These are phyloP conservation scores for Capsicum baccatum DNA, from an alignment of 257 asterid species.

Conservation along the genomic window DNA sequence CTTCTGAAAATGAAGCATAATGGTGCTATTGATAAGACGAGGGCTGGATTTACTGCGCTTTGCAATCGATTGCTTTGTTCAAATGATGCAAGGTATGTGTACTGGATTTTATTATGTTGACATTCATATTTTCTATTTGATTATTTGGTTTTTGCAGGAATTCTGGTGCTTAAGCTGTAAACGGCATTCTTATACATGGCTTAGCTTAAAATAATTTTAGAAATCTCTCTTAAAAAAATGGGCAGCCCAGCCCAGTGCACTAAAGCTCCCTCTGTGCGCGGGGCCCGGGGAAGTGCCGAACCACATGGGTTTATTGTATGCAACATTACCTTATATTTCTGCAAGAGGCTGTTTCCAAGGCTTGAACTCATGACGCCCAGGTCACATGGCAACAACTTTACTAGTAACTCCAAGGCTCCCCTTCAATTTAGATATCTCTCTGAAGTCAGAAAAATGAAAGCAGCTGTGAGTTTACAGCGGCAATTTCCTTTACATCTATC, in stretches of 20 bases:
- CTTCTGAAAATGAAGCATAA: conserved; percentile 96
- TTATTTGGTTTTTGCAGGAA: neutral
- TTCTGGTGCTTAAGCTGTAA: conserved; percentile 5
- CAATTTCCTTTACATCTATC: neutral
- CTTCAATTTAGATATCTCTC: conserved; percentile 2
- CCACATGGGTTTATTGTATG: too few species aligned
- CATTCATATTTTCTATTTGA: neutral
- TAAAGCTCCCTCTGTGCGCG: too few species aligned
- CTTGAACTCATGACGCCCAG: too few species aligned
- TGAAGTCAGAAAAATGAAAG: conserved; percentile 7
- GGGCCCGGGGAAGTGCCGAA: too few species aligned
- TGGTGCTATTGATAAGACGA: conserved; percentile 97
- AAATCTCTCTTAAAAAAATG: neutral
- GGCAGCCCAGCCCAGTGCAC: too few species aligned
- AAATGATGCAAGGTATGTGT: conserved; percentile 76
- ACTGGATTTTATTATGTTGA: neutral
- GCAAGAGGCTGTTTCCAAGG: too few species aligned
- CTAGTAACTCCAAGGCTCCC: too few species aligned
- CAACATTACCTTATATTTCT: too few species aligned
- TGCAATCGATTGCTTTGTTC: conserved; percentile 98
- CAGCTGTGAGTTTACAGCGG: neutral
- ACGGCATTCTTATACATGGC: neutral
- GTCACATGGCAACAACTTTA: too few species aligned
- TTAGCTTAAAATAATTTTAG: conserved; percentile 14
- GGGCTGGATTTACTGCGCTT: conserved; percentile 99